Conservation (phyloP, 805 yeast species). For the Ogataea saltuana region DNA sequence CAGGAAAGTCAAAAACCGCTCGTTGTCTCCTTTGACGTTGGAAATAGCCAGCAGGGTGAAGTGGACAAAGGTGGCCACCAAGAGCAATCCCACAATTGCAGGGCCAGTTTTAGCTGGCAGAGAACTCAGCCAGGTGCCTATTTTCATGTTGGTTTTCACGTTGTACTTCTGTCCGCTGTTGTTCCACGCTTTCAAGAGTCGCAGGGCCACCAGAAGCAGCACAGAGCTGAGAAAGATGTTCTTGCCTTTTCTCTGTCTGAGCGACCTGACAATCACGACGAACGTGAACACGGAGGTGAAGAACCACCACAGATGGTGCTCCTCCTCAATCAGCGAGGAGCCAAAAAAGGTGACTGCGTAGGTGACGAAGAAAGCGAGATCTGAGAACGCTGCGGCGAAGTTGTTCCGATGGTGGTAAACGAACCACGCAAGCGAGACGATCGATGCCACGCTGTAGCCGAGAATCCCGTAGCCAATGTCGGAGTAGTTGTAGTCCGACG, state of each 20-base stretch:
- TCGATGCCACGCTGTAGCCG: slow-evolving; percentile 33
- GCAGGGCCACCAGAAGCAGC: slow-evolving; percentile 38
- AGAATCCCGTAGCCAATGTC: slow-evolving; percentile 48
- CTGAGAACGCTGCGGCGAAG: slow-evolving; percentile 23
- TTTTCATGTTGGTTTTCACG: slow-evolving; percentile 46
- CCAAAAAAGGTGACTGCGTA: slow-evolving; percentile 69
- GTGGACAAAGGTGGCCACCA: slow-evolving; percentile 22
- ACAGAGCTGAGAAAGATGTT: slow-evolving; percentile 17
- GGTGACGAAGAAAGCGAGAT: slow-evolving; percentile 32
- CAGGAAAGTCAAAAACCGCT: slow-evolving; percentile 41
- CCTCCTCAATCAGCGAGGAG: slow-evolving; percentile 91
- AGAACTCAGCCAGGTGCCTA: slow-evolving; percentile 44
- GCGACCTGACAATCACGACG: slow-evolving; percentile 17
- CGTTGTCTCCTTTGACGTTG: not conserved
- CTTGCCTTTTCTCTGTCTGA: slow-evolving; percentile 9
- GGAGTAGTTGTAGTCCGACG: slow-evolving; percentile 70
- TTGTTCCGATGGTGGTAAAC: slow-evolving; percentile 15
- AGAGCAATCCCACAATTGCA: slow-evolving; percentile 16
- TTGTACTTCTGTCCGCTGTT: slow-evolving; percentile 84
- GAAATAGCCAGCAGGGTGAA: slow-evolving; percentile 12
- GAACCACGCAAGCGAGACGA: slow-evolving; percentile 33
- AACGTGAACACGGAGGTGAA: slow-evolving; percentile 41
- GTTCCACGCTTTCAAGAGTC: slow-evolving; percentile 80
- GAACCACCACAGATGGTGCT: slow-evolving; percentile 97
- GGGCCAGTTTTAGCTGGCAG: slow-evolving; percentile 28